A percentile compares a stretch with the other conserved stretches of the same genome.
phyloP scores from a whole-genome alignment of 129 eudicot species.

The Chrysanthemum makinoi region DNA sequence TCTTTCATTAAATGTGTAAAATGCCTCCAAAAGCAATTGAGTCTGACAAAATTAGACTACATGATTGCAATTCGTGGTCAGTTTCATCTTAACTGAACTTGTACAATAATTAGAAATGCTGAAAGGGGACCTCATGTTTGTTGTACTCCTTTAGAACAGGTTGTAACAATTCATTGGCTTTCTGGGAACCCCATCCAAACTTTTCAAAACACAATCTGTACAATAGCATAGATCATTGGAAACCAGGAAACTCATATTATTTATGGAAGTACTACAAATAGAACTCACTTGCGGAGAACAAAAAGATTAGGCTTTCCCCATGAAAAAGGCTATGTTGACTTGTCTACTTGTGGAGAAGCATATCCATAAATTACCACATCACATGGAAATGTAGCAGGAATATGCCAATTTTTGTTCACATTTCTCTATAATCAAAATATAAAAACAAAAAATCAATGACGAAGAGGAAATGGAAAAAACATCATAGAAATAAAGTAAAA shows the following conservation, averaged over 20 bases:
- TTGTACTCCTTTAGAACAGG: constrained; percentile 92
- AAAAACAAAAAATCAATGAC: neutral
- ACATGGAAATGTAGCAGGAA: constrained; percentile 86
- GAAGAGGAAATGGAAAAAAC: neutral
- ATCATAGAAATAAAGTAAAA: neutral
- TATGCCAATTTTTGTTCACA: constrained; percentile 97
- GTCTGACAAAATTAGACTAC: constrained; percentile 45
- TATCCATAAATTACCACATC: constrained; percentile 82
- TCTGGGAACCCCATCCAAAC: constrained; percentile 80
- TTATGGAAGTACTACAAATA: constrained; percentile 1
- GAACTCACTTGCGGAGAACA: constrained; percentile 77
- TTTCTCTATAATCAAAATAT: constrained; percentile 52
- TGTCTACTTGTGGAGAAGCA: constrained; percentile 86
- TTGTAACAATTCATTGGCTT: constrained; percentile 81
- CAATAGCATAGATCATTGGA: constrained; percentile 14
- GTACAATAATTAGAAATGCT: constrained; percentile 1
- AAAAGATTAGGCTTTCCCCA: constrained; percentile 92
- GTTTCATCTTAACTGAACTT: constrained; percentile 9
- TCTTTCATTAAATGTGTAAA: constrained; percentile 86
- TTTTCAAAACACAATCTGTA: constrained; percentile 86
- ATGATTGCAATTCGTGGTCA: neutral
- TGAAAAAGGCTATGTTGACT: constrained; percentile 81
- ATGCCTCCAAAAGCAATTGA: constrained; percentile 91
- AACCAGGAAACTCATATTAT: neutral
- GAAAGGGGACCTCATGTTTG: constrained; percentile 74